Evolutionary conservation across 2,329 filamentous ascomycete genomes (phyloP).

Genomic region (Colletotrichum camelliae): DNA sequence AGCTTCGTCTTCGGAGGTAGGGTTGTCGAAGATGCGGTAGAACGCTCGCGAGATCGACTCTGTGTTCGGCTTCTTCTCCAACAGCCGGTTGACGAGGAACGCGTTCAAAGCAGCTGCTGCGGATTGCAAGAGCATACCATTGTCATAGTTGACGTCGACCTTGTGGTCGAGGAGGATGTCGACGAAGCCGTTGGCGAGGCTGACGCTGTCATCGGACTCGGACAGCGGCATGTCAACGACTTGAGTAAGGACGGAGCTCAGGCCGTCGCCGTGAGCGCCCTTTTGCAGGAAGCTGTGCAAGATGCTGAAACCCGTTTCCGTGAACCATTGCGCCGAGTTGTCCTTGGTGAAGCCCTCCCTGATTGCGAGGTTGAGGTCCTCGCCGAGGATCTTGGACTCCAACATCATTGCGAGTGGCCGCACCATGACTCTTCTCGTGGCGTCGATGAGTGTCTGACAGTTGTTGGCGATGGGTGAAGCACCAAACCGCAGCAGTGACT

Average conservation of each 20-base stretch:
- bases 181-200: conserved; percentile 51
- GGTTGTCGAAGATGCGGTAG: conserved; percentile 59
- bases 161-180: conserved; percentile 44
- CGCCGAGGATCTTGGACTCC: conserved; percentile 40
- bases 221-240: conserved; percentile 49
- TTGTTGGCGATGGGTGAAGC: conserved; percentile 57
- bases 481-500: conserved; percentile 38
- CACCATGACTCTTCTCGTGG: conserved; percentile 43
- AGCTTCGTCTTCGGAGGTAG: conserved; percentile 53
- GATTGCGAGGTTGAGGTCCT: conserved; percentile 52
- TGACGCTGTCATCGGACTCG: conserved; percentile 32
- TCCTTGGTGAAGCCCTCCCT: conserved; percentile 47
- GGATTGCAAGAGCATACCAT: conserved; percentile 55
- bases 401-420: conserved; percentile 49
- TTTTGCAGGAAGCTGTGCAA: conserved; percentile 54
- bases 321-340: conserved; percentile 50
- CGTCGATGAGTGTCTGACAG: conserved; percentile 58
- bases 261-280: conserved; percentile 50
- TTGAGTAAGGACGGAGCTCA: conserved; percentile 50
- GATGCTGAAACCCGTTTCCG: conserved; percentile 49
- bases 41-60: conserved; percentile 59
- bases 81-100: conserved; percentile 53
- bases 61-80: conserved; percentile 54
- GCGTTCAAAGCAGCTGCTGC: conserved; percentile 58
- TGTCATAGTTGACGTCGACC: conserved; percentile 53